Evolutionary conservation across 2,329 filamentous ascomycete species (phyloP).

Genomic region (Xylaria polymorpha): DNA sequence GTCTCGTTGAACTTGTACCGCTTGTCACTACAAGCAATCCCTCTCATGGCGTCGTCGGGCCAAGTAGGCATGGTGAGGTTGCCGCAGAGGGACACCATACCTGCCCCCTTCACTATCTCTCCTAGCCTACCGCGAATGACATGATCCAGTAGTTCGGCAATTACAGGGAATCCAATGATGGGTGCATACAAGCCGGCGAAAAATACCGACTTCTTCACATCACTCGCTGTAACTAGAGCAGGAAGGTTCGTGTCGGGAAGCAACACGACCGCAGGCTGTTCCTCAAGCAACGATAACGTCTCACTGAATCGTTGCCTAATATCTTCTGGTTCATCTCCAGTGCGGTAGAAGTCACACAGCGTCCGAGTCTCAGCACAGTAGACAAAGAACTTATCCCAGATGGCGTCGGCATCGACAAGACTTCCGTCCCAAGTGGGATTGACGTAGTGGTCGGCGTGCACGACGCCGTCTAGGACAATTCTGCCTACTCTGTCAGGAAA

Average conservation of each 20-base stretch:
- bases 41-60: constrained; percentile 47
- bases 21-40: constrained; percentile 53
- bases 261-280: constrained; percentile 51
- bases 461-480: constrained; percentile 55
- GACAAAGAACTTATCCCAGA: constrained; percentile 59
- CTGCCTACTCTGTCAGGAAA: constrained; percentile 57
- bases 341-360: constrained; percentile 54
- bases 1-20: constrained; percentile 51
- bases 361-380: constrained; percentile 59
- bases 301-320: constrained; percentile 48
- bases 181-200: constrained; percentile 51
- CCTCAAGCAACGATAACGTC: constrained; percentile 50
- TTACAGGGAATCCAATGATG: constrained; percentile 45
- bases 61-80: constrained; percentile 43
- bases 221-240: constrained; percentile 53
- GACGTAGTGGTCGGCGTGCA: constrained; percentile 58
- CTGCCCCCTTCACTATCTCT: constrained; percentile 18
- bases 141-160: constrained; percentile 51
- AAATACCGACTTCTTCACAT: constrained; percentile 54
- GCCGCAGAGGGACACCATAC: constrained; percentile 40
- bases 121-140: constrained; percentile 45
- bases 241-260: constrained; percentile 48
- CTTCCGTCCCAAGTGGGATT: constrained; percentile 54
- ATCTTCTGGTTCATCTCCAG: constrained; percentile 50
- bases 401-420: constrained; percentile 59